A percentile compares a stretch with the other conserved stretches of the same genome.
Conservation (phyloP, 495 filamentous ascomycete genomes). For the Podospora australis region DNA sequence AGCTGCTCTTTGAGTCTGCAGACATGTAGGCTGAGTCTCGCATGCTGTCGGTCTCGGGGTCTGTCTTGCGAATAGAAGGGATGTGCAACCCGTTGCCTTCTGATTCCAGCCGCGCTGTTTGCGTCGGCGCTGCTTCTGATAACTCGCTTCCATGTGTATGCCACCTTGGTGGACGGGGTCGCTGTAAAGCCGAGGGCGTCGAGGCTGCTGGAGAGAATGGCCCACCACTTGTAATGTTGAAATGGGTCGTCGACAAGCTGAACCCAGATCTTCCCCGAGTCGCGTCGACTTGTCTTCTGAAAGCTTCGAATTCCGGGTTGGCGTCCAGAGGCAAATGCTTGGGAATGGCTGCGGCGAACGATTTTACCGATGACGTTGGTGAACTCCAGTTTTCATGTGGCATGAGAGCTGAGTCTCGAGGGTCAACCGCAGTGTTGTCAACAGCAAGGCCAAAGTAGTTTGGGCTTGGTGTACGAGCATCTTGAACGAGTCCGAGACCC, state of each 20-base stretch:
- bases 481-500: conserved; percentile 19
- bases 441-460: conserved; percentile 76
- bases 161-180: conserved; percentile 34
- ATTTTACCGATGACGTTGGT: conserved; percentile 58
- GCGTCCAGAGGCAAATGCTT: conserved; percentile 62
- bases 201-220: conserved; percentile 16
- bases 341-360: conserved; percentile 61
- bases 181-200: conserved; percentile 26
- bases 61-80: too few species aligned
- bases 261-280: conserved; percentile 44
- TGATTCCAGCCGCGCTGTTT: too few species aligned
- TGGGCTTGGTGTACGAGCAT: conserved; percentile 53
- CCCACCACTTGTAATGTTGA: conserved; percentile 25
- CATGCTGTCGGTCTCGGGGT: conserved; percentile 28
- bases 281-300: conserved; percentile 61
- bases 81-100: too few species aligned
- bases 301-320: conserved; percentile 71
- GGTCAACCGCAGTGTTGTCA: conserved; percentile 48
- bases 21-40: conserved; percentile 44
- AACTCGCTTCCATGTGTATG: conserved; percentile 35
- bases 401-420: conserved; percentile 52
- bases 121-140: conserved; percentile 21
- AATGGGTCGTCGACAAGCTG: conserved; percentile 43
- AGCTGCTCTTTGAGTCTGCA: conserved; percentile 42
- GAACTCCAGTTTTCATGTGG: conserved; percentile 67